Evolutionary conservation across 257 asterid genomes (phyloP), one percentile per base, ranked within the genome.

Genomic region (Ehretia macrophylla): DNA sequence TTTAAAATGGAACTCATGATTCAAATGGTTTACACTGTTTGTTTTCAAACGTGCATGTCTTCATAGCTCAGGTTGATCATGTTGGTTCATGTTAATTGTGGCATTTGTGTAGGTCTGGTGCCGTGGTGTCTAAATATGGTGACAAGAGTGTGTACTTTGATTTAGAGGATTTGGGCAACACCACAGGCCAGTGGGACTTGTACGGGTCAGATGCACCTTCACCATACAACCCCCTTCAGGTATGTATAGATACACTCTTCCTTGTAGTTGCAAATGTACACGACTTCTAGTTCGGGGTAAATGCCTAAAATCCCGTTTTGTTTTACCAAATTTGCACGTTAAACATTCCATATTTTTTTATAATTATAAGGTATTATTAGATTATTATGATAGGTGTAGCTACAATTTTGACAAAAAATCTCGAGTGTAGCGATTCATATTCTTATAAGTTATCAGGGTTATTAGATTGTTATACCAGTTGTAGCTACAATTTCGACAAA

Each of bases 191-290:
- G 65, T 91, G 98, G 98, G 95, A 91, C 72, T 76, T 88, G 84
- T 91, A 92, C 68, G 98, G 98, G 27, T 88, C 96, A 17, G 96
- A 92, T 77, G 94, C 95, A 6, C 90, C 98, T 22, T 88, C 98
- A n/a, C 95, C 95, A 19, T 92, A 91, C 85, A 88, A 85, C 72
- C 10, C 88, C 54, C 84, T 91, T 56, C 98, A 88, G 95, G 96
- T 90, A 53, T 21, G 23, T 44, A 17, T 60, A 3, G 0, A 13
- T 72, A 42, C 12, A 42, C 35, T 27, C 35, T 27, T 27, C 35
- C 3, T 27, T 1, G 3, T 3, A 27, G 3, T 27, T 27, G 35
- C 35, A 27, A 27, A 27, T 27, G 35, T 27, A 27, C 4, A 27
- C 35, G 6, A 27, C 6, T 27, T 27, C 35, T 27, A 27, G 6